Base-by-base conservation (phyloP, 805 yeast species). In the Candida khao-thaluensis region DNA sequence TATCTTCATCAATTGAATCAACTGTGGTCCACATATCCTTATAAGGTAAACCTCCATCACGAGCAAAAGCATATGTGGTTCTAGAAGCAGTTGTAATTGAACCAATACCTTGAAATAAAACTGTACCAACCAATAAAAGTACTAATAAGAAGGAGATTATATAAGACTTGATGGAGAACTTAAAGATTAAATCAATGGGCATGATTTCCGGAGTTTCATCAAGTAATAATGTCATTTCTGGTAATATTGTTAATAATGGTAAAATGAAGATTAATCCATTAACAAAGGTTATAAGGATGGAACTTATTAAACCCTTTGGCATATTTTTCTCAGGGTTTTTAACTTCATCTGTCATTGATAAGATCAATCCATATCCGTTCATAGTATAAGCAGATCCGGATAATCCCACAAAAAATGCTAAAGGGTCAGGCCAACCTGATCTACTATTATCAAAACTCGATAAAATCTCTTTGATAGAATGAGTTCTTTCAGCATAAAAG, bases 311-410 rank as follows among this genome's bases (percentile, higher is more conserved):
- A 4, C 93, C 93, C 47, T 74, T 74, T 11, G 95, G 89, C 51
- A 86, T 81, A 37, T 79, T 81, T 40, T 65, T 74, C 54, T 86
- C 93, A 0, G 95, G 91, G 16, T 68, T 68, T 45, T 79, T 74
- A 11, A 86, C 93, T 60, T 86, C 95, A 52, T 86, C 95, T 33
- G 89, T 79, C 69, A 86, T 76, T 5, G 91, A 81, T 14, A 87
- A 85, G 18, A 86, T 67, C 76, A 85, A 79, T 18, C 91, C 91
- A 58, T 83, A 86, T 0, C 93, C 95, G 43, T 85, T 86, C 53
- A 85, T 68, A 16, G 91, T 85, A 60, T 84, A 83, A 22, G 85
- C 79, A 1, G 89, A 80, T 45, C 85, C 83, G 59, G 83, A 89
- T 42, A 86, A 74, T 0, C 93, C 93, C 30, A 86, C 77, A 37